These are phyloP conservation scores for Dactylellina cionopaga DNA, from an alignment of 2,329 filamentous ascomycete genomes.

Conservation along the genomic window DNA sequence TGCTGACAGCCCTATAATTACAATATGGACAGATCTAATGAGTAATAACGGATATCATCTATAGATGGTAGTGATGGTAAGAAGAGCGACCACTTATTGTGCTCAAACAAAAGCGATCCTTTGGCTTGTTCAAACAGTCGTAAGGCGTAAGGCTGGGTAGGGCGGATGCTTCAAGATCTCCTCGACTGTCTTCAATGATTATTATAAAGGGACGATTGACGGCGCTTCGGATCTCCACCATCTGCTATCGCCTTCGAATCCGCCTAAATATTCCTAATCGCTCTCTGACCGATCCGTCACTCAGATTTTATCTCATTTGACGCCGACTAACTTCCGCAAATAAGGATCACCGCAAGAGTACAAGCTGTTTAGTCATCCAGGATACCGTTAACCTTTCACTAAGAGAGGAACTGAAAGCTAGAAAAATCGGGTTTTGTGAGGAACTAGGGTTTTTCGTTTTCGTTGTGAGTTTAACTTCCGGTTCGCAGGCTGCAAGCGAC, in stretches of 20 bases:
- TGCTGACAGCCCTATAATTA: neutral
- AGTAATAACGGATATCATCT: too few relatives aligned
- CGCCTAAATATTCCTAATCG: neutral
- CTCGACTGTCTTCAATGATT: neutral
- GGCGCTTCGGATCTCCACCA: neutral
- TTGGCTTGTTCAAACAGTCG: constrained; percentile 1
- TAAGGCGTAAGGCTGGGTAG: constrained; percentile 23
- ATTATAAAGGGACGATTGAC: neutral
- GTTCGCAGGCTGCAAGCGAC: constrained; percentile 30
- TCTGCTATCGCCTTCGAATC: neutral
- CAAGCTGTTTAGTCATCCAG: too few relatives aligned
- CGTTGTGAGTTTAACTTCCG: constrained; percentile 21
- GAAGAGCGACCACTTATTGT: neutral
- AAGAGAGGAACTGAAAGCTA: neutral
- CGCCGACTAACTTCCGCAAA: too few relatives aligned
- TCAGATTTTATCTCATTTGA: too few relatives aligned
- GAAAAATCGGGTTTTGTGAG: neutral
- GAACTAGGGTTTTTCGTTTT: constrained; percentile 4
- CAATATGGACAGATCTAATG: neutral
- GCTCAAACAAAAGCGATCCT: too few relatives aligned
- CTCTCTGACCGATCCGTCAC: neutral
- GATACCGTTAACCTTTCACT: too few relatives aligned
- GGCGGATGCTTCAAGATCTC: neutral
- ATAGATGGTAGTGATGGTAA: too few relatives aligned
- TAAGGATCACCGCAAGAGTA: too few relatives aligned